Base-by-base conservation (phyloP, 1,284 basidiomycete genomes). In the Ceratobasidium sp. region DNA sequence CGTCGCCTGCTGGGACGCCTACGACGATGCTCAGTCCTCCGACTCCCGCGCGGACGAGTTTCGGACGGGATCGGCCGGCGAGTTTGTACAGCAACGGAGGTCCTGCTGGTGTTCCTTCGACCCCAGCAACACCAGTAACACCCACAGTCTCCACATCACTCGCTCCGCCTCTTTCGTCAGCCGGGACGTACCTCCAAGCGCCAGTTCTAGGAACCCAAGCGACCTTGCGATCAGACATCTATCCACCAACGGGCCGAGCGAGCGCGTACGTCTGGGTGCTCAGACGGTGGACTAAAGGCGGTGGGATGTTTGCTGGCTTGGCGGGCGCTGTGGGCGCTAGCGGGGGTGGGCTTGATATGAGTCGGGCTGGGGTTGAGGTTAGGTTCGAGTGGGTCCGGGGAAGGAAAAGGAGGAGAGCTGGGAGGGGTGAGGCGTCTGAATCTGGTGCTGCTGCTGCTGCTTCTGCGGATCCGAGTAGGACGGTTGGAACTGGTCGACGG, bases 231-330 rank as follows among this genome's bases (percentile, higher is more conserved):
- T 46, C 61, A 26, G 75, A 66, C 12, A 81, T 82, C 10, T 82
- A 83, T 74, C 86, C 87, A 17, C 86, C 87, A 40, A 83, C 81
- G 4, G 86, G 86, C 2, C 86, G 79, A 17, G 86, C 92, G 81
- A 84, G 86, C 84, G 89, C 90, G 81, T 96, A 97, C 81, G 90
- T 94, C 3, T 97, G 95, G 94, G 88, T 93, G 4, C 91, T 96
- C 23, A 87, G 91, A 75, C 88, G 87, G 79, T 97, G 96, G 95
- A 86, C 93, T 66, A 96, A 94, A 50, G 80, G 79, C 20, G 74
- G 77, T 15, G 68, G 75, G n/a, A 33, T 79, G 57, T 69, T 79
- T 40, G 59, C 77, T 10, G 65, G 79, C 46, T 79, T 78, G 56
- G 80, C 79, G 66, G 59, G 81, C 78, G 81, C 76, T 40, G 73